Evolutionary conservation across 2,329 filamentous ascomycete species (phyloP).

Genomic region (Thielaviopsis musarum): DNA sequence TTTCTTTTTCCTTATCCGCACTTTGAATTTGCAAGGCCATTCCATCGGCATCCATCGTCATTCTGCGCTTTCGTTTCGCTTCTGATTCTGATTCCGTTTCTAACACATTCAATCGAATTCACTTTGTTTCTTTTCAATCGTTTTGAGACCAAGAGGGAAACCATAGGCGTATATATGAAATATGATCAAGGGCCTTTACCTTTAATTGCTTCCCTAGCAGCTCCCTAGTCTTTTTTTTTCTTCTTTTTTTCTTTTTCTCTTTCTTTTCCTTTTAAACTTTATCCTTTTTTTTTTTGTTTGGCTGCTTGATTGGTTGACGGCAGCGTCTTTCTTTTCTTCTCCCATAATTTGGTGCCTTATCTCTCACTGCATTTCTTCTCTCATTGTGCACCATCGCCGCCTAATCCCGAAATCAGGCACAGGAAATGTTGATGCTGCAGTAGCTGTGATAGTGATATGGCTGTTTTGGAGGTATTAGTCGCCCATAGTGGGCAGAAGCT

Average conservation of each 20-base stretch:
- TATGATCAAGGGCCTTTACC: background rate
- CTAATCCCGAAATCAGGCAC: background rate
- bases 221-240: background rate
- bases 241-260: background rate
- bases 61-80: background rate
- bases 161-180: background rate
- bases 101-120: background rate
- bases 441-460: constrained; percentile 1
- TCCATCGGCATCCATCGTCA: background rate
- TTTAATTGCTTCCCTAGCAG: background rate
- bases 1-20: background rate
- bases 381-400: background rate
- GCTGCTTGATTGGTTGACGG: background rate
- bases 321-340: background rate
- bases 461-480: constrained; percentile 57
- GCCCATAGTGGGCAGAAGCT: constrained; percentile 85
- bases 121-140: background rate
- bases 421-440: constrained; percentile 10
- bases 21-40: too few relatives aligned
- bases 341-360: constrained; percentile 5
- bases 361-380: background rate
- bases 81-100: background rate
- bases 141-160: background rate
- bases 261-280: background rate
- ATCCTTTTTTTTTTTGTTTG: background rate